A percentile compares a stretch with the other conserved stretches of the same genome.
Conservation (phyloP, 2,329 filamentous ascomycete species). For the Colletotrichum aenigma region DNA sequence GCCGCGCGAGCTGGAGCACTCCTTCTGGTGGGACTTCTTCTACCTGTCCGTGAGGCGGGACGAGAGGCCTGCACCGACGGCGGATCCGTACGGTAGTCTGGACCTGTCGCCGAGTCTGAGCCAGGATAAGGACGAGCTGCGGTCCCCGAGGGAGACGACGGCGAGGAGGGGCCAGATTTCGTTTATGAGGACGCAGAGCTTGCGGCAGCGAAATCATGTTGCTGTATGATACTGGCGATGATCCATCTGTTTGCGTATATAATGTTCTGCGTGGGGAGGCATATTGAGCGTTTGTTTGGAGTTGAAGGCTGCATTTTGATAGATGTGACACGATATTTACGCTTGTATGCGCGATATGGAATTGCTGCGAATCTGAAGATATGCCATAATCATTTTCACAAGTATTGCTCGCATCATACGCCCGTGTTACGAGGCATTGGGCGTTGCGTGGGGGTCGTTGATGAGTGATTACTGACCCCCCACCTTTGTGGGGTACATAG, state of each 20-base stretch:
- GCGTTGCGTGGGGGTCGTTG: not conserved
- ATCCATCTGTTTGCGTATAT: not conserved
- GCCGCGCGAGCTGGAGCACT: slow-evolving; percentile 44
- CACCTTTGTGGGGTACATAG: not conserved
- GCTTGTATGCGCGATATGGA: not conserved
- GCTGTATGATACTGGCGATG: not conserved
- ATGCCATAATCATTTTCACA: not conserved
- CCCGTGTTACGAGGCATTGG: not conserved
- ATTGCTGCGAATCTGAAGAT: not conserved
- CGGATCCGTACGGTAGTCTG: not conserved
- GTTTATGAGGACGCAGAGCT: slow-evolving; percentile 9
- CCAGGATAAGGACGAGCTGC: slow-evolving; percentile 10
- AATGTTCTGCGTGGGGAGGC: not conserved
- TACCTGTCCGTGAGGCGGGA: slow-evolving; percentile 39
- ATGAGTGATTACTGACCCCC: accelerated
- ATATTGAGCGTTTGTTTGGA: not conserved
- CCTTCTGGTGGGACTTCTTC: slow-evolving; percentile 49
- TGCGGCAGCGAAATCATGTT: slow-evolving; percentile 10
- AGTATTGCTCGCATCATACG: not conserved
- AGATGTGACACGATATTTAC: not conserved
- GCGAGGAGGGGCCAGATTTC: slow-evolving; percentile 12
- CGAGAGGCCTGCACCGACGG: slow-evolving; percentile 22
- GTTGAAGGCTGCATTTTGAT: not conserved
- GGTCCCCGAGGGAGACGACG: slow-evolving; percentile 11
- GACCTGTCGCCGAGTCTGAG: slow-evolving; percentile 8